Evolutionary conservation across 2,329 filamentous ascomycete species (phyloP), one percentile per base, ranked within the genome.

Genomic region (Diaporthe sp.): DNA sequence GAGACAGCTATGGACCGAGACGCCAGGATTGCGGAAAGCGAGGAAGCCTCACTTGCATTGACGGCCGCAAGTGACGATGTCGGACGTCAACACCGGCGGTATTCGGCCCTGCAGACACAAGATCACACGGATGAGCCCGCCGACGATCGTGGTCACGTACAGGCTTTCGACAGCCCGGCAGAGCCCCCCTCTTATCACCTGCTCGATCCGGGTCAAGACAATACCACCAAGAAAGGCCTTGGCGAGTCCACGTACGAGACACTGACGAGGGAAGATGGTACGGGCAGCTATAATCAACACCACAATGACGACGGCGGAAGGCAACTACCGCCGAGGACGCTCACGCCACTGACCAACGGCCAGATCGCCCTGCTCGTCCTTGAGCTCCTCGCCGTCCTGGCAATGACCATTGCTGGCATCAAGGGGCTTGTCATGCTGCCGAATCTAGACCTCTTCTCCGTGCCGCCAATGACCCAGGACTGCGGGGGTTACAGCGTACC

Each of bases 401-500:
- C 56, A 2, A 9, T 61, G 44, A 27, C 13, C 25, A 42, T 71
- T 9, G 4, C 19, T 19, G 47, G 70, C 35, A 30, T 71, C 56
- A 71, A 71, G 47, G 56, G 56, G 35, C 56, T 71, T 1, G n/a
- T 27, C 19, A 58, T 63, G 25, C 3, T 63, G 15, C 70, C 70
- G 19, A 2, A 55, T 0, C 32, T 63, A 4, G 15, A 71, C 47
- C 19, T 71, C 9, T 63, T 63, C 35, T n/a, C 25, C 22, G 56
- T 71, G 30, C 70, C 70, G n/a, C 47, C 56, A 13, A 42, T 71
- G 44, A 32, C 25, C n/a, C 47, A 71, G 42, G 70, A 71, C 70
- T 71, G 70, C 3, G 70, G 70, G 1, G 70, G 70, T 1, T 71
- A 71, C 10, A 63, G 47, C 35, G 70, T 71, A 12, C 70, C 70